A percentile compares a stretch with the other conserved stretches of the same genome.
Conservation (phyloP, 441 rosid genomes). For the Pelargonium cotyledonis region DNA sequence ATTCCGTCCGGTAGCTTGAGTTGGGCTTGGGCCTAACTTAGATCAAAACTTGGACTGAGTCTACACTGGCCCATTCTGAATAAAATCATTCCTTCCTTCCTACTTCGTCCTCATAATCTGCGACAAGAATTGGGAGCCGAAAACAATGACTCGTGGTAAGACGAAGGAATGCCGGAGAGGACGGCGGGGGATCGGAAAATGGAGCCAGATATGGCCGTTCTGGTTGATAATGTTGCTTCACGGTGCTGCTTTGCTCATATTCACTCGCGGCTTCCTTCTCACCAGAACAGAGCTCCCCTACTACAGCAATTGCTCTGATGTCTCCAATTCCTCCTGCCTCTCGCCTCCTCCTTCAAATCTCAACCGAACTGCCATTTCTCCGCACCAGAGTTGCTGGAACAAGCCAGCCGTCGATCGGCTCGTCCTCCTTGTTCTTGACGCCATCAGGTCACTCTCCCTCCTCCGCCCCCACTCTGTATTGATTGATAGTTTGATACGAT, state of each 20-base stretch:
- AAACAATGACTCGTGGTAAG: conserved; percentile 5
- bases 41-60: too few relatives aligned
- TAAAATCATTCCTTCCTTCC: too few relatives aligned
- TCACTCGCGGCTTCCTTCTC: conserved; percentile 81
- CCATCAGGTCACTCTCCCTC: conserved; percentile 50
- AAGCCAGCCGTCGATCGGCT: conserved; percentile 70
- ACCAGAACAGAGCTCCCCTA: conserved; percentile 93
- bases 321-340: conserved; percentile 58
- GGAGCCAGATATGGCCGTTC: conserved; percentile 23
- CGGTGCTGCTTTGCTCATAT: conserved; percentile 50
- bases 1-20: too few relatives aligned
- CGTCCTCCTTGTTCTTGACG: conserved; percentile 74
- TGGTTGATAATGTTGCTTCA: conserved; percentile 43
- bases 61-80: too few relatives aligned
- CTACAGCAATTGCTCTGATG: conserved; percentile 63
- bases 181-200: conserved; percentile 23
- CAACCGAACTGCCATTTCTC: conserved; percentile 9
- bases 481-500: not conserved
- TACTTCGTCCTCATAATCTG: not conserved
- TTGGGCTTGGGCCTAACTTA: too few relatives aligned
- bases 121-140: not conserved
- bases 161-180: not conserved
- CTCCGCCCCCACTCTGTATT: not conserved
- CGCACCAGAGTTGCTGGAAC: conserved; percentile 50
- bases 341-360: conserved; percentile 16